Conservation (phyloP, 441 rosid genomes). For the Brassica hybrid region DNA sequence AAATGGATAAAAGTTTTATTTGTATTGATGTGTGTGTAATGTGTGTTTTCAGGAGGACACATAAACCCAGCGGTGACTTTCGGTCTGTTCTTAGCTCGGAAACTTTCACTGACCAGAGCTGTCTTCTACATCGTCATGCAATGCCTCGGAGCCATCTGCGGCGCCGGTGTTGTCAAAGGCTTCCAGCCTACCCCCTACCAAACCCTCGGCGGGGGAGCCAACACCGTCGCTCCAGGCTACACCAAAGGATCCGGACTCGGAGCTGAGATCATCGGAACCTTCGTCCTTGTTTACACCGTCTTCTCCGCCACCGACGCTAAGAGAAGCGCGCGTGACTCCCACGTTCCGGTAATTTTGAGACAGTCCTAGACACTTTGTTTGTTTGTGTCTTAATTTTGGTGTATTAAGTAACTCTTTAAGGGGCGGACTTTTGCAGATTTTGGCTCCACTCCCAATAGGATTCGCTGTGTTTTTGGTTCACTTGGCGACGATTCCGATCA, state of each 20-base stretch:
- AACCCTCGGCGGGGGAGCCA: constrained; percentile 59
- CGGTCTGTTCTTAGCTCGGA: constrained; percentile 64
- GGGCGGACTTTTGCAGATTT: constrained; percentile 47
- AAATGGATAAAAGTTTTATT: too few species aligned
- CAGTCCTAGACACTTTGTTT: background rate
- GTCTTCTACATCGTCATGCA: constrained; percentile 70
- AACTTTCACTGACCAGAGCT: constrained; percentile 71
- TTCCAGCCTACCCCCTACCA: constrained; percentile 48
- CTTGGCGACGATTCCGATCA: constrained; percentile 87
- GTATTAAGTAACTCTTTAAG: background rate
- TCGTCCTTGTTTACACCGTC: constrained; percentile 74
- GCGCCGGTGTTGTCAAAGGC: constrained; percentile 75
- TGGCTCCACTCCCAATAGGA: constrained; percentile 94
- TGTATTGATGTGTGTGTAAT: too few species aligned
- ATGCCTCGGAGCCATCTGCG: constrained; percentile 78
- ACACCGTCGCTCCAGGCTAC: constrained; percentile 58
- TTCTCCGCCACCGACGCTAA: constrained; percentile 80
- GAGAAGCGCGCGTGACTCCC: constrained; percentile 77
- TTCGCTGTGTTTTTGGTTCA: constrained; percentile 96
- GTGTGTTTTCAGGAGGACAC: constrained; percentile 54
- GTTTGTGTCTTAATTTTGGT: background rate
- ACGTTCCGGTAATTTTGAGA: constrained; percentile 32
- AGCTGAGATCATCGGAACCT: constrained; percentile 70
- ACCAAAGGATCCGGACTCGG: constrained; percentile 70
- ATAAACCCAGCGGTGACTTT: constrained; percentile 78